These are phyloP conservation scores for Trichoderma simmonsii DNA, from an alignment of 2,329 filamentous ascomycete genomes.

Conservation along the genomic window DNA sequence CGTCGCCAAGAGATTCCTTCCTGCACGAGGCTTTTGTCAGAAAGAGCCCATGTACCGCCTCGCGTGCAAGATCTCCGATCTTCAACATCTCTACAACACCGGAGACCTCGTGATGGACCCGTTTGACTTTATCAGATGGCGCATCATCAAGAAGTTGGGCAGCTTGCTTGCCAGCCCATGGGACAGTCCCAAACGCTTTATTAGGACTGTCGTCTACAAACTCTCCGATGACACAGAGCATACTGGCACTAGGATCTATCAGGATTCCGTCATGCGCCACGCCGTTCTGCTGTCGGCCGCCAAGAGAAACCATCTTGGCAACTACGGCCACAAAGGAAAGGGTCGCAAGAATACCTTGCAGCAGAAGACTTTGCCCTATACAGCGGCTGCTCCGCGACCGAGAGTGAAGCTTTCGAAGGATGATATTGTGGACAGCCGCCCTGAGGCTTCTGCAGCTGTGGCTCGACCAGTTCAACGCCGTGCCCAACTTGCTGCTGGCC, in stretches of 20 bases:
- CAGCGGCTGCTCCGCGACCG: neutral
- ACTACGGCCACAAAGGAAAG: neutral
- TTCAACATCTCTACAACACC: constrained; percentile 26
- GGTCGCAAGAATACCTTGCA: neutral
- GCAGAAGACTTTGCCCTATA: neutral
- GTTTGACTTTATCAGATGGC: constrained; percentile 39
- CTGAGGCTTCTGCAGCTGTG: neutral
- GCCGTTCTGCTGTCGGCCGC: constrained; percentile 30
- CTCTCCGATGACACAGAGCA: constrained; percentile 19
- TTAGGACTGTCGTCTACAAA: constrained; percentile 22
- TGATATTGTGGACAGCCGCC: neutral
- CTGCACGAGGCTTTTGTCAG: constrained; percentile 31
- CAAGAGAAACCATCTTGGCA: constrained; percentile 19
- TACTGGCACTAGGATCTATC: constrained; percentile 9
- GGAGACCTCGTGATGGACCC: constrained; percentile 35
- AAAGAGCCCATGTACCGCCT: constrained; percentile 37
- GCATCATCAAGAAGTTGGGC: constrained; percentile 25
- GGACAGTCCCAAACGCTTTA: constrained; percentile 12
- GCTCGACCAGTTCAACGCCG: neutral
- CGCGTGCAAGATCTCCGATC: constrained; percentile 33
- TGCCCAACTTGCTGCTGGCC: neutral
- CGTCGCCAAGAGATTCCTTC: constrained; percentile 33
- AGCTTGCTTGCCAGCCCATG: constrained; percentile 4
- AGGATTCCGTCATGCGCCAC: constrained; percentile 29
- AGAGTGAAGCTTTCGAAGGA: neutral